Evolutionary conservation across 179 eudicot genomes (phyloP), one percentile per base, ranked within the genome.

Genomic region (Pouteria campechiana): DNA sequence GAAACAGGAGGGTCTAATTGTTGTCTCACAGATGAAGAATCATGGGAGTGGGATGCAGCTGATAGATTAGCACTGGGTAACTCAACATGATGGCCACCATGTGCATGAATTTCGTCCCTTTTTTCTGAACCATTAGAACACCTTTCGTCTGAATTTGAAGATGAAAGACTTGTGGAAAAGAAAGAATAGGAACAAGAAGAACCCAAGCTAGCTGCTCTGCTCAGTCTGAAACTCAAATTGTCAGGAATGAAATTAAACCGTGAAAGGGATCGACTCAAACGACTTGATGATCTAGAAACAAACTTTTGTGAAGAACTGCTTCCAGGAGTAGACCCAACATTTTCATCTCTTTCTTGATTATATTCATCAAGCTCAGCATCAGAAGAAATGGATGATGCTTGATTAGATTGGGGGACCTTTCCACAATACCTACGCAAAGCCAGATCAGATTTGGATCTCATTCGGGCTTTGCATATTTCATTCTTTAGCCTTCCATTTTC

Each of bases 161-260:
- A 27, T 18, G 73, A 33, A 24, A 67, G 67, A 54, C 62, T 72
- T 43, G 68, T 58, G 35, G 83, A 63, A 33, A 85, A 53, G 45
- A 61, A 54, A 44, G 65, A 80, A 74, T 57, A 58, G 21, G 79
- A 66, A 33, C 77, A 63, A 9, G 81, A 60, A 14, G 93, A 74
- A 20, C 80, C 70, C 42, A 80, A 60, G 67, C 87, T 84, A 46
- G 70, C 50, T 44, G 92, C 72, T 65, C 92, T 72, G 31, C 51
- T 69, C 7, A 80, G 77, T 67, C 94, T 66, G 50, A 80, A 90
- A 73, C 98, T 86, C 51, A 69, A 52, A 78, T 72, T 85, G 38
- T 78, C 74, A 3, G 89, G 81, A 48, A 74, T 67, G 43, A 81
- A 75, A 50, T 76, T 80, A 55, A 76, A 79, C 44, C 86, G 89